Evolutionary conservation across 352 stramenopile genomes (phyloP), one percentile per base, ranked within the genome.

Genomic region (Phytophthora ohioensis): DNA sequence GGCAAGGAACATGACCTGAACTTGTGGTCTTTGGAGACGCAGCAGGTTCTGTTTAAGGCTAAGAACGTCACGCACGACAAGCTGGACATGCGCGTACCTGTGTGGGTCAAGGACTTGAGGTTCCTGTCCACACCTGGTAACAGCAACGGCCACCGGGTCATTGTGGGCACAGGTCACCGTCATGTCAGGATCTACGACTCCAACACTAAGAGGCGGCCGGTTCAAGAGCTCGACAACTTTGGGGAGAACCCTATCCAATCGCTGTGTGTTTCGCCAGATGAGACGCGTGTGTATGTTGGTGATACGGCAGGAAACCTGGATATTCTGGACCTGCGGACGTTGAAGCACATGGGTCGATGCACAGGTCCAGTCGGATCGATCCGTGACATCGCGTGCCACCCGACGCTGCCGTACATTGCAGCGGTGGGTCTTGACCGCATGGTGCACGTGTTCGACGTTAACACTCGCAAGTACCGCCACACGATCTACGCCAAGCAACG

Each of bases 341-440:
- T 98, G 54, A 90, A 90, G 78, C 78, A 94, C 60, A 85, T 94
- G 67, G 91, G 90, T 15, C 82, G 91, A 31, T 98, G 91, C 60
- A 95, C 92, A 11, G 93, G 93, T 7, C 91, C 94, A 0, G 90
- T 92, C 15, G 96, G 96, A 9, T 97, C 91, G 3, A 93, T 99
- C 41, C 90, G 93, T 31, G 82, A 96, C 71, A 86, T 99, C 34
- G 79, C 82, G 13, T 90, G 88, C 61, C 95, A 98, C 72, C 89
- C 92, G 34, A 97, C 91, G 45, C 76, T 98, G 35, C 93, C 95
- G 30, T 88, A 95, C 58, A 68, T 99, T 35, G 91, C 92, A 7
- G 90, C 90, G 2, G 96, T 98, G 12, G 94, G 96, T 0, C 76
- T 98, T 21, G 96, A 99, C 83, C 90, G 96, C 38, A 98, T 98